A percentile compares a stretch with the other conserved stretches of the same genome.
Conservation (phyloP, 257 asterid genomes). For the Solanum chmielewskii region DNA sequence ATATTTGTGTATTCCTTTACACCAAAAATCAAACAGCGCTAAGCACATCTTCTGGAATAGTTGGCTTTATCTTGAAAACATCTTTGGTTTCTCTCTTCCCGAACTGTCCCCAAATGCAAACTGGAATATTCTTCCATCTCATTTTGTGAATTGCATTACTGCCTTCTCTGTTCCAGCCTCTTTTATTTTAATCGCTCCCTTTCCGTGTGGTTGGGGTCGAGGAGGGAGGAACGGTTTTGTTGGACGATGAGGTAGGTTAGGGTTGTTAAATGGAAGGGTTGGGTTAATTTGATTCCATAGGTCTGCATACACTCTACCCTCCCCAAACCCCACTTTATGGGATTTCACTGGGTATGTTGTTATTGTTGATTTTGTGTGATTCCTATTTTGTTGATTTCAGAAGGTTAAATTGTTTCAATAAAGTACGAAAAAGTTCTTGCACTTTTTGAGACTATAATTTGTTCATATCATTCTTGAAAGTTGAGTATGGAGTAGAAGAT, state of each 20-base stretch:
- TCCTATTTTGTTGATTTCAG: neutral
- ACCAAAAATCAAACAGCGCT: neutral
- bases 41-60: neutral
- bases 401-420: neutral
- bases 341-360: neutral
- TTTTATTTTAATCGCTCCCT: neutral
- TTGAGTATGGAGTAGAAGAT: neutral
- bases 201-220: neutral
- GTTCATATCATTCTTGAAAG: neutral
- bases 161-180: neutral
- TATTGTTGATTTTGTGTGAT: neutral
- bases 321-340: neutral
- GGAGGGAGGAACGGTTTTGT: neutral
- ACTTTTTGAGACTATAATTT: neutral
- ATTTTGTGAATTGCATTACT: neutral
- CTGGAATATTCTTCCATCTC: neutral
- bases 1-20: neutral
- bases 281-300: neutral
- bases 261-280: neutral
- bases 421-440: neutral
- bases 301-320: neutral
- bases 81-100: neutral
- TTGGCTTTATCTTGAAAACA: neutral
- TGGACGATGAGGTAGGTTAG: neutral
- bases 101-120: neutral